phyloP scores from a whole-genome alignment of 169 alveolate species.

The Babesia gibsoni region DNA sequence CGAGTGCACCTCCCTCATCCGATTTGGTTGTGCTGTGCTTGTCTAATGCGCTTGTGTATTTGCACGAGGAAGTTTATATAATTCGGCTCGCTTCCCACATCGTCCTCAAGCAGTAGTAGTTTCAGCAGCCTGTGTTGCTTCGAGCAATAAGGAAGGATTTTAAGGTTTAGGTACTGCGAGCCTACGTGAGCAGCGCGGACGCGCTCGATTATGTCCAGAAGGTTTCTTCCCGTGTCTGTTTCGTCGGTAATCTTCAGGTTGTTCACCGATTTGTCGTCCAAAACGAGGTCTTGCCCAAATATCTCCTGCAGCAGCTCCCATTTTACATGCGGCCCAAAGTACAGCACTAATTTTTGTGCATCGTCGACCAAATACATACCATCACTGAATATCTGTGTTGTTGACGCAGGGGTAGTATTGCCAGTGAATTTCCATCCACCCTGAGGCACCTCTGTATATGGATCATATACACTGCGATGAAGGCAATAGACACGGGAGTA shows the following conservation, averaged over 20 bases:
- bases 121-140: conserved; percentile 32
- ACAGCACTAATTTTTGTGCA: conserved; percentile 71
- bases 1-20: conserved; percentile 23
- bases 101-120: conserved; percentile 55
- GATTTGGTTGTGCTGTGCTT: conserved; percentile 12
- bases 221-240: conserved; percentile 38
- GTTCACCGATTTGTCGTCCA: conserved; percentile 17
- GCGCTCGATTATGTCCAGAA: conserved; percentile 28
- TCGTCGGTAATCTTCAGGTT: neutral
- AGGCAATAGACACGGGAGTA: conserved; percentile 57
- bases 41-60: conserved; percentile 34
- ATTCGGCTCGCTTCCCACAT: conserved; percentile 20
- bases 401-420: conserved; percentile 66
- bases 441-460: conserved; percentile 1
- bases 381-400: conserved; percentile 70
- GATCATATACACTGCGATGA: conserved; percentile 44
- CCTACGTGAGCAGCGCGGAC: conserved; percentile 39
- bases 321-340: conserved; percentile 74
- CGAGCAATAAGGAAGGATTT: conserved; percentile 49
- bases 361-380: conserved; percentile 80
- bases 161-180: conserved; percentile 20
- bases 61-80: conserved; percentile 24
- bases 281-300: conserved; percentile 43
- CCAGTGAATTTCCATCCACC: conserved; percentile 42
- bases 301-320: conserved; percentile 43